Evolutionary conservation across 805 yeast genomes (phyloP), one percentile per base, ranked within the genome.

Genomic region (Yamadazyma paraphyllophila): DNA sequence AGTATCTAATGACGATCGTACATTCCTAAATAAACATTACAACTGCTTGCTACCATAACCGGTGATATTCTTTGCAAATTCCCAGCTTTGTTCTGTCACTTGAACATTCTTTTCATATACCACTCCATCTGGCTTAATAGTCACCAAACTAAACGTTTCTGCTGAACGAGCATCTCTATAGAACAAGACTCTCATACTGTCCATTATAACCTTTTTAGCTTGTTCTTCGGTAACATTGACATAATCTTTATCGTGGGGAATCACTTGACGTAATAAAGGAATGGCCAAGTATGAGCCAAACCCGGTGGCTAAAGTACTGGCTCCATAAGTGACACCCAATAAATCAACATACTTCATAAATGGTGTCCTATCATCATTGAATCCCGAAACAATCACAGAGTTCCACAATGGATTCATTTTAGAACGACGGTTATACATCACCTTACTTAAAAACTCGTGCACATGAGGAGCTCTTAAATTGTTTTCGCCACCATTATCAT

Each of bases 401-500:
- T 94, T 94, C 98, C 98, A 94, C 53, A 90, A 75, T 17, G 99
- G 99, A 63, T 94, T 82, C 92, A 94, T 84, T 67, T 94, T 90
- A 43, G 86, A 78, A 67, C 99, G 81, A 67, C 98, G 83, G 53
- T 78, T 73, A 69, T 94, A 94, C 76, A 92, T 74, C 36, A 92
- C 84, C 48, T 85, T 81, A 39, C 92, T 82, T 54, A 94, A 73
- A 65, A 90, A 94, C 62, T 88, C 92, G 65, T 88, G 95, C 36
- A 94, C 82, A 58, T 89, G 87, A 14, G 88, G 80, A n/a, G 98
- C 96, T 52, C 84, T 78, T 62, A 94, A 67, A 39, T 67, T 61
- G 65, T 53, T 79, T 11, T 71, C 74, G 35, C 72, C 82, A 80
- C 61, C 77, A 80, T 61, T 78, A 59, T 92, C 97, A 65, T 94